Evolutionary conservation across 2,329 filamentous ascomycete species (phyloP).

Genomic region (Conoideocrella luteorostrata): DNA sequence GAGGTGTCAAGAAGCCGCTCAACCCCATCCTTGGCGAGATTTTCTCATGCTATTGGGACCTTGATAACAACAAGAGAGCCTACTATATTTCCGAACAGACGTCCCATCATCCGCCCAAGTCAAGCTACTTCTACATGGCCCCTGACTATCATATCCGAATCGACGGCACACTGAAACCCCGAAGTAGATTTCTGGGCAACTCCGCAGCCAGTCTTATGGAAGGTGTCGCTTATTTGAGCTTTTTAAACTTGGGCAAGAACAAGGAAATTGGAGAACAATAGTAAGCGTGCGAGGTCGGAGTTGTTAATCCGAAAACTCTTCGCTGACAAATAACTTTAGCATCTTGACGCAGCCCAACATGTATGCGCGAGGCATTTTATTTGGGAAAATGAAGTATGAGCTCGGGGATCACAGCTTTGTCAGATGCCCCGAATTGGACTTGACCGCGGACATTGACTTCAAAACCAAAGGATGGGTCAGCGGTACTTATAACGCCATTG

Average conservation of each 20-base stretch:
- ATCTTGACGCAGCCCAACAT: slow-evolving; percentile 97
- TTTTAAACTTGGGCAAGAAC: slow-evolving; percentile 69
- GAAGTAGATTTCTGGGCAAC: slow-evolving; percentile 93
- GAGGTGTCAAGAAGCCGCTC: slow-evolving; percentile 95
- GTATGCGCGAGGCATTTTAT: slow-evolving; percentile 94
- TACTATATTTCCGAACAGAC: slow-evolving; percentile 98
- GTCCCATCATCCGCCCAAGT: slow-evolving; percentile 96
- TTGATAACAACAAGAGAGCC: slow-evolving; percentile 73
- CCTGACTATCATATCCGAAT: slow-evolving; percentile 91
- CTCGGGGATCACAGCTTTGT: slow-evolving; percentile 94
- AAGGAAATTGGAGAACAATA: slow-evolving; percentile 72
- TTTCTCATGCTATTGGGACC: slow-evolving; percentile 94
- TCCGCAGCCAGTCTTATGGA: slow-evolving; percentile 98
- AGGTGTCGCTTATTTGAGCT: slow-evolving; percentile 77
- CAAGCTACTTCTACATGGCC: slow-evolving; percentile 98
- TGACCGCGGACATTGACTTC: slow-evolving; percentile 91
- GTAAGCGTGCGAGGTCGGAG: slow-evolving; percentile 55
- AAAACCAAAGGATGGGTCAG: slow-evolving; percentile 98
- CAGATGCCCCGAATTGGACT: slow-evolving; percentile 77
- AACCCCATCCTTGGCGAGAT: slow-evolving; percentile 95
- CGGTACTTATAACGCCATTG: slow-evolving; percentile 93
- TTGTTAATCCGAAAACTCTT: no score
- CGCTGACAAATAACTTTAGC: slow-evolving; percentile 36
- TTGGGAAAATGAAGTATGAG: slow-evolving; percentile 99
- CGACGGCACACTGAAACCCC: slow-evolving; percentile 89